These are phyloP conservation scores for Cyclotella distinguenda DNA, from an alignment of 108 stramenopile genomes.

Conservation along the genomic window DNA sequence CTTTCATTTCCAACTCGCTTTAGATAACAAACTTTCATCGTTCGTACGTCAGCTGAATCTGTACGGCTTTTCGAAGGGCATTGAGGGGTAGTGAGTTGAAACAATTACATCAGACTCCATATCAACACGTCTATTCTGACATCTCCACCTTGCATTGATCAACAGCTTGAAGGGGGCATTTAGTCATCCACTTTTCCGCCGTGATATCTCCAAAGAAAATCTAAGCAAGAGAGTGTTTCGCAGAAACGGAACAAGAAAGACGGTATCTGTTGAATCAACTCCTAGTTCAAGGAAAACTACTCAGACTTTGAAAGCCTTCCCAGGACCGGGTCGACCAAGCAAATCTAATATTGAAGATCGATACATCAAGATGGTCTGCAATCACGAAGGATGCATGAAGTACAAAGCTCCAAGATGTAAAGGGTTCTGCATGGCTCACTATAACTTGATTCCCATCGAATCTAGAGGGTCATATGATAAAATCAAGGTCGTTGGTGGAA, in stretches of 20 bases:
- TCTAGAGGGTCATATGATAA: neutral
- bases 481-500: neutral
- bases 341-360: neutral
- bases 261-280: neutral
- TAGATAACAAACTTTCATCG: neutral
- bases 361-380: constrained; percentile 1
- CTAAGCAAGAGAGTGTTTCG: neutral
- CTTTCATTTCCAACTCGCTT: neutral
- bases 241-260: neutral
- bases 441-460: neutral
- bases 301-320: too few species aligned
- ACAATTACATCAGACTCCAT: neutral
- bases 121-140: neutral
- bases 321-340: neutral
- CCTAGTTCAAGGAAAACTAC: too few species aligned
- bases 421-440: constrained; percentile 11
- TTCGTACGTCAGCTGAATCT: constrained; percentile 8
- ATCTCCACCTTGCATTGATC: neutral
- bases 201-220: neutral
- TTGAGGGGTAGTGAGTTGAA: neutral
- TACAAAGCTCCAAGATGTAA: neutral
- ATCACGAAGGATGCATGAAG: constrained; percentile 1
- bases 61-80: constrained; percentile 7
- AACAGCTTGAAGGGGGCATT: neutral
- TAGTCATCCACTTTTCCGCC: neutral